Conservation (phyloP, 768 basidiomycete species). For the Hericium coralloides region DNA sequence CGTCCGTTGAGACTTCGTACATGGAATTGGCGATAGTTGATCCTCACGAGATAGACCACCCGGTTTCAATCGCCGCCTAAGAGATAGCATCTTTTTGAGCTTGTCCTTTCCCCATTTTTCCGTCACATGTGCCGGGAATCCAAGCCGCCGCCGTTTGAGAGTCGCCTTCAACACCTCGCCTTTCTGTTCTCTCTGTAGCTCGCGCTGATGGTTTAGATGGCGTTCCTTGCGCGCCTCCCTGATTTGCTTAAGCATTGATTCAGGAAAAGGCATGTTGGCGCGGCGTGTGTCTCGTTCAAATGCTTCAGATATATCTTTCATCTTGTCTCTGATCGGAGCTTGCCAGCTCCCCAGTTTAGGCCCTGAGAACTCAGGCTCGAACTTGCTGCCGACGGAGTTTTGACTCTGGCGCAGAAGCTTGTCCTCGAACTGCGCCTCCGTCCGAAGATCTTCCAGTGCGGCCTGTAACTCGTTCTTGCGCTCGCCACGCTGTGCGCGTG, state of each 20-base stretch:
- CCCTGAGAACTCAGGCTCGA: constrained; percentile 16
- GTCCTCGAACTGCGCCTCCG: constrained; percentile 33
- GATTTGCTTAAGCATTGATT: constrained; percentile 38
- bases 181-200: constrained; percentile 47
- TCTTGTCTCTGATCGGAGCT: constrained; percentile 26
- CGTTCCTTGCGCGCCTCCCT: constrained; percentile 51
- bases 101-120: constrained; percentile 33
- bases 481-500: constrained; percentile 37
- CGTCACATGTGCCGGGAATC: constrained; percentile 58
- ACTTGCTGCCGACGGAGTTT: background rate
- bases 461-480: constrained; percentile 25
- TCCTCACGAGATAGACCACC: too few relatives aligned
- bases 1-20: too few relatives aligned
- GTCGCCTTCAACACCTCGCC: constrained; percentile 52
- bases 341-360: constrained; percentile 20
- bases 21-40: too few relatives aligned
- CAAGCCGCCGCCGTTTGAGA: constrained; percentile 36
- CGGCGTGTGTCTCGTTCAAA: constrained; percentile 36
- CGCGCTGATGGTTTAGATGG: constrained; percentile 56
- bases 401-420: constrained; percentile 6
- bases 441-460: constrained; percentile 24
- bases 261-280: constrained; percentile 32
- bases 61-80: too few relatives aligned
- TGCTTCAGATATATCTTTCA: constrained; percentile 23
- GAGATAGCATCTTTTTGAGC: background rate